phyloP scores from a whole-genome alignment of 1,139 yeast genomes.

The Trichomonascaceae sp. region DNA sequence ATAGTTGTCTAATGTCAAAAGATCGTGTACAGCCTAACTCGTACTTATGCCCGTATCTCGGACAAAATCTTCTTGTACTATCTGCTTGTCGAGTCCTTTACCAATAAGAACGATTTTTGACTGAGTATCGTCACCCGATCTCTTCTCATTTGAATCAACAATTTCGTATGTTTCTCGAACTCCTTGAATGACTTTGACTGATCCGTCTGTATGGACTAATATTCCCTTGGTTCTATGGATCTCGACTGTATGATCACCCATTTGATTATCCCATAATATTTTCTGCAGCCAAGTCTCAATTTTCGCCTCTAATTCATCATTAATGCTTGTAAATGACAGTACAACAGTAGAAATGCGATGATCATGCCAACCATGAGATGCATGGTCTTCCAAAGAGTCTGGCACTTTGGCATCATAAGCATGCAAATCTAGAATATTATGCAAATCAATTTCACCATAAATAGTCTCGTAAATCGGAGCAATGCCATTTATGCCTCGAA shows the following conservation, averaged over 20 bases:
- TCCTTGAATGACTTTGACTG: slow-evolving; percentile 71
- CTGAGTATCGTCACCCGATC: slow-evolving; percentile 33
- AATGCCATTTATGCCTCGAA: slow-evolving; percentile 56
- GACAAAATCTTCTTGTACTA: slow-evolving; percentile 10
- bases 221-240: slow-evolving; percentile 77
- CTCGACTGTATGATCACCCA: slow-evolving; percentile 40
- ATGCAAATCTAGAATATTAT: slow-evolving; percentile 64
- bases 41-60: not conserved
- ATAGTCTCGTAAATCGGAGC: slow-evolving; percentile 65
- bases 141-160: slow-evolving; percentile 44
- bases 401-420: slow-evolving; percentile 48
- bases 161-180: slow-evolving; percentile 89
- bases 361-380: slow-evolving; percentile 21
- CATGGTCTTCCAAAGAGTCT: slow-evolving; percentile 18
- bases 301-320: slow-evolving; percentile 31
- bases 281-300: slow-evolving; percentile 60
- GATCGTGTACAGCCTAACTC: not conserved
- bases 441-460: slow-evolving; percentile 64
- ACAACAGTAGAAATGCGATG: slow-evolving; percentile 58
- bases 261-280: slow-evolving; percentile 58
- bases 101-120: slow-evolving; percentile 81
- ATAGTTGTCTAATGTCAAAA: too few species aligned
- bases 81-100: slow-evolving; percentile 40
- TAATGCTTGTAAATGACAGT: slow-evolving; percentile 46
- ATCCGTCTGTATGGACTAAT: slow-evolving; percentile 38